A percentile compares a stretch with the other conserved stretches of the same genome.
Evolutionary conservation across 257 asterid genomes (phyloP).

Genomic region (Solanum chmielewskii): DNA sequence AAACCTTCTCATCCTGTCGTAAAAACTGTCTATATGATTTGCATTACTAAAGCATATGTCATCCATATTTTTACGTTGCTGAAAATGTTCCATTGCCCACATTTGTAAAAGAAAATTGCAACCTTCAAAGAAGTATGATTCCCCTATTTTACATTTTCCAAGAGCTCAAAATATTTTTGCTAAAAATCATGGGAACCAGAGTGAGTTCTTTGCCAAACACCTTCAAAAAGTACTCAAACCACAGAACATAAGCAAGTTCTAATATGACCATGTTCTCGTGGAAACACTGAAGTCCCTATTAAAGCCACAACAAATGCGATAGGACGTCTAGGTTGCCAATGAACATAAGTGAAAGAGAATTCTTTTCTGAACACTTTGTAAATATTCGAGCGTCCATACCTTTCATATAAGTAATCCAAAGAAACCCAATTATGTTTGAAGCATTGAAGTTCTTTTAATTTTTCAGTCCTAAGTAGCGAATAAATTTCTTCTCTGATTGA

Average conservation of each 20-base stretch:
- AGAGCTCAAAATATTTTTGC: not conserved
- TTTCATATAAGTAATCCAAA: too few relatives aligned
- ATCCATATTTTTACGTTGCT: too few relatives aligned
- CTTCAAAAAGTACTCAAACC: not conserved
- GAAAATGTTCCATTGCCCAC: not conserved
- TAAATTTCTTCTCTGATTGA: too few relatives aligned
- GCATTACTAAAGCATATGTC: not conserved
- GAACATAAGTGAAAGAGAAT: not conserved
- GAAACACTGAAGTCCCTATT: not conserved
- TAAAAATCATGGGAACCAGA: not conserved
- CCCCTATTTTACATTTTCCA: not conserved
- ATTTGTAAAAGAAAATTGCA: not conserved
- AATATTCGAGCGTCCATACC: too few relatives aligned
- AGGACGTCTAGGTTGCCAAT: not conserved
- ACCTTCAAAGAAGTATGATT: not conserved
- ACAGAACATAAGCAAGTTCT: not conserved
- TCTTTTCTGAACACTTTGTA: too few relatives aligned
- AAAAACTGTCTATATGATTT: too few relatives aligned
- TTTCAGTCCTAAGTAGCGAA: not conserved
- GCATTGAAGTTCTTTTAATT: not conserved
- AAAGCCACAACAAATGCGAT: too few relatives aligned
- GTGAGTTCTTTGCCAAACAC: not conserved
- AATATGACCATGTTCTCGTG: not conserved
- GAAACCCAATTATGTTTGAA: too few relatives aligned
- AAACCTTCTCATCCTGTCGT: not conserved